Evolutionary conservation across 306 rosid genomes (phyloP), one percentile per base, ranked within the genome.

Genomic region (Cyclanthera cordifolia): DNA sequence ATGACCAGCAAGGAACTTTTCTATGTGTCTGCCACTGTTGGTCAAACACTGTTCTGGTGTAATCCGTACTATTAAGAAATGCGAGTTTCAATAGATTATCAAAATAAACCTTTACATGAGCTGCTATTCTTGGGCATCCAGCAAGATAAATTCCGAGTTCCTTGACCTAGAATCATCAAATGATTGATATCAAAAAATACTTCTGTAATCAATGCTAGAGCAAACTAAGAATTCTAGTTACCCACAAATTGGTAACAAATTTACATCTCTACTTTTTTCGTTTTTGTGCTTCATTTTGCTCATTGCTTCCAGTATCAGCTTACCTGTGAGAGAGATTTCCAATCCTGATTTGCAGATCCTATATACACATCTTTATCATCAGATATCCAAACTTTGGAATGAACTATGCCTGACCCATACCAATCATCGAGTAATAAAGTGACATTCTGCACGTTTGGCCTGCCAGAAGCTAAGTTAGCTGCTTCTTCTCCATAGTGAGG

Each of bases 291-390:
- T 34, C 41, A 34, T 34, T 34, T 34, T 34, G 5, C 41, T 6
- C 43, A 37, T 37, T 37, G 10, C 69, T 61, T 61, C 17, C n/a
- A 39, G 5, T 19, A 63, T 30, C 3, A 71, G 75, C 49, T 53
- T 77, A 84, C 98, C 86, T 89, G 98, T 13, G 98, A 84, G 10
- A 93, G 95, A 75, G 96, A 86, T 75, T 93, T 93, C 98, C 98
- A 93, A 64, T 93, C 98, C 80, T 89, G 87, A 75, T 93, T 93
- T 43, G 95, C 96, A 51, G 98, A 93, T 17, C 98, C 98, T 78
- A 93, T 84, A 70, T 93, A 89, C 1, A 87, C 82, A 76, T 85
- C 83, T 60, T 60, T 82, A 15, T 68, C 77, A 84, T 93, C 87
- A 11, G 98, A 84, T 74, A 93, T 89, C 98, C 98, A 93, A 64